Percentiles rank a stretch among this genome's conserved stretches.
Evolutionary conservation across 2,329 filamentous ascomycete species (phyloP).

Genomic region (Claviceps sp.): DNA sequence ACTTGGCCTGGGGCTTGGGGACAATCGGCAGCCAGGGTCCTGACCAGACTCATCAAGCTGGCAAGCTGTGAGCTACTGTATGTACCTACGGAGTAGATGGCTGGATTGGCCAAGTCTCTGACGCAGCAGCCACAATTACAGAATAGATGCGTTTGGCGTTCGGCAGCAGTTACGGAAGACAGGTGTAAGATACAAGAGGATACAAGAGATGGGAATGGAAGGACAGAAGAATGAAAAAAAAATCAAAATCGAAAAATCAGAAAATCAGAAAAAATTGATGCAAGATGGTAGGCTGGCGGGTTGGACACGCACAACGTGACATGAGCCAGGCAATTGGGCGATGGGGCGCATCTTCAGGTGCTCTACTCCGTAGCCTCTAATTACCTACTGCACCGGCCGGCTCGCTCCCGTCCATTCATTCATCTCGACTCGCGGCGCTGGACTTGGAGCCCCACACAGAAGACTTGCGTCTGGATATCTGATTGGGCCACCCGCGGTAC

Average conservation of each 20-base stretch:
- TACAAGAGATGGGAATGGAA: too few species aligned
- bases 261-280: not conserved
- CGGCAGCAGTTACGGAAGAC: not conserved
- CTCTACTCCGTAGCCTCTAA: too few species aligned
- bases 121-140: not conserved
- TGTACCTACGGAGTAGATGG: too few species aligned
- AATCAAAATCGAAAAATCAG: too few species aligned
- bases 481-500: too few species aligned
- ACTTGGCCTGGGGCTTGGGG: not conserved
- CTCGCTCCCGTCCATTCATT: too few species aligned
- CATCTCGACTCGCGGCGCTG: too few species aligned
- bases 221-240: too few species aligned
- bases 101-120: not conserved
- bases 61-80: not conserved
- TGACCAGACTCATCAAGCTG: not conserved
- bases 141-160: not conserved
- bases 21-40: constrained; percentile 1
- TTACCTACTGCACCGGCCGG: too few species aligned
- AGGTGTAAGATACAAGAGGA: not conserved
- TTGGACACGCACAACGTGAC: not conserved
- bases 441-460: too few species aligned
- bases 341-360: too few species aligned
- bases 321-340: not conserved
- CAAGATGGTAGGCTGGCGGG: not conserved
- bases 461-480: too few species aligned